Evolutionary conservation across 108 stramenopile species (phyloP).

Genomic region (Cyclostephanos invisitatus): DNA sequence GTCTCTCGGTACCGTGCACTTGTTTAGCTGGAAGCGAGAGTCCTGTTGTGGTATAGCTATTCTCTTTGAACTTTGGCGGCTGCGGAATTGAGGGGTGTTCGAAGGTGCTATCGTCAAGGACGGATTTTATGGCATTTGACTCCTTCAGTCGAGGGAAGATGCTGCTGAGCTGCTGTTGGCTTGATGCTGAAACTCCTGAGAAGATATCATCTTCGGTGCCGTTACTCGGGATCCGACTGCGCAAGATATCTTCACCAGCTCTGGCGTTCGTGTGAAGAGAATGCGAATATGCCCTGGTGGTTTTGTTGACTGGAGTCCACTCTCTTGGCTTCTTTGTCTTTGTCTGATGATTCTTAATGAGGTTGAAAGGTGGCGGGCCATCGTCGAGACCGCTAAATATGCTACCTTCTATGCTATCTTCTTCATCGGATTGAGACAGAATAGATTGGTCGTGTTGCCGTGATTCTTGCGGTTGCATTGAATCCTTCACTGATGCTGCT

Average conservation of each 20-base stretch:
- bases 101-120: conserved; percentile 28
- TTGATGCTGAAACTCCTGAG: conserved; percentile 40
- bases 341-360: not conserved
- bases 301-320: not conserved
- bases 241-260: conserved; percentile 48
- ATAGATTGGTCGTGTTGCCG: not conserved
- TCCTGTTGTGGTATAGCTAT: not conserved
- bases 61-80: conserved; percentile 1
- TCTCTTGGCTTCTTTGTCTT: not conserved
- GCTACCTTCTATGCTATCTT: conserved; percentile 46
- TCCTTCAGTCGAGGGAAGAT: conserved; percentile 25
- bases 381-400: conserved; percentile 40
- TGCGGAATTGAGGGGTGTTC: conserved; percentile 22
- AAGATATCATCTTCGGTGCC: conserved; percentile 49
- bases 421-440: conserved; percentile 12
- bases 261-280: not conserved
- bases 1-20: not conserved
- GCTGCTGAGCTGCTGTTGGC: conserved; percentile 13
- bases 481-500: not conserved
- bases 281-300: not conserved
- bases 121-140: conserved; percentile 36
- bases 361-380: not conserved
- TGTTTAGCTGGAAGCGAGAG: not conserved
- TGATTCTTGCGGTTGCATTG: not conserved
- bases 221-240: not conserved